Conservation (phyloP, 164 flowering plant genomes). For the Vitis rotundifolia region DNA sequence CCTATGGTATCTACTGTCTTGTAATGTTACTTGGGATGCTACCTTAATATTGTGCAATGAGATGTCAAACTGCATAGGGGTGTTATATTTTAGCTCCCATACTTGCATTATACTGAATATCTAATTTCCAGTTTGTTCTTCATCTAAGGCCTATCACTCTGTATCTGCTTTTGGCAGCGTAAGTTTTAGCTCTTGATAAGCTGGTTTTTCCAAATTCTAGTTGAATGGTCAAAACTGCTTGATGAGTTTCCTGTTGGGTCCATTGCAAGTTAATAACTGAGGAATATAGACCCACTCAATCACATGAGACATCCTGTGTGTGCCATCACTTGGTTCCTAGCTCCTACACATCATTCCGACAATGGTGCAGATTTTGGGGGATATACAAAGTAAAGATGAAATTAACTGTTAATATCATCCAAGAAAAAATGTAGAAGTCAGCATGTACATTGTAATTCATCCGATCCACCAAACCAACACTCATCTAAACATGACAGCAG, state of each 20-base stretch:
- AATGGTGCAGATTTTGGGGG: background rate
- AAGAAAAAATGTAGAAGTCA: conserved; percentile 11
- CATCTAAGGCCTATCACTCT: no score
- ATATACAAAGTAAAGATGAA: background rate
- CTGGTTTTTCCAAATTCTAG: no score
- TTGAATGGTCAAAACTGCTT: background rate
- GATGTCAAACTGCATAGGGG: no score
- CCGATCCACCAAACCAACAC: conserved; percentile 20
- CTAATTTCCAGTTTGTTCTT: no score
- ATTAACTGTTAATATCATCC: background rate
- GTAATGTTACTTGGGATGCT: no score
- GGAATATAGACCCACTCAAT: background rate
- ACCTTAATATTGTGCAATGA: no score
- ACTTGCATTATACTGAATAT: no score
- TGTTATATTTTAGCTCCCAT: no score
- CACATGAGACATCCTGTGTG: conserved; percentile 13
- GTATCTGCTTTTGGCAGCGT: no score
- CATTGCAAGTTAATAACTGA: no score
- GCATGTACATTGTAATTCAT: conserved; percentile 30
- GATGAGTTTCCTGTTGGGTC: conserved; percentile 8
- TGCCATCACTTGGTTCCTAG: conserved; percentile 3
- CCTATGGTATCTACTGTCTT: no score
- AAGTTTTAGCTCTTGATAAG: no score
- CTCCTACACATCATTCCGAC: background rate
- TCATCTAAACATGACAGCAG: conserved; percentile 10